These are phyloP conservation scores for Plasmodium knowlesi DNA, from an alignment of 169 alveolate species.

Conservation along the genomic window DNA sequence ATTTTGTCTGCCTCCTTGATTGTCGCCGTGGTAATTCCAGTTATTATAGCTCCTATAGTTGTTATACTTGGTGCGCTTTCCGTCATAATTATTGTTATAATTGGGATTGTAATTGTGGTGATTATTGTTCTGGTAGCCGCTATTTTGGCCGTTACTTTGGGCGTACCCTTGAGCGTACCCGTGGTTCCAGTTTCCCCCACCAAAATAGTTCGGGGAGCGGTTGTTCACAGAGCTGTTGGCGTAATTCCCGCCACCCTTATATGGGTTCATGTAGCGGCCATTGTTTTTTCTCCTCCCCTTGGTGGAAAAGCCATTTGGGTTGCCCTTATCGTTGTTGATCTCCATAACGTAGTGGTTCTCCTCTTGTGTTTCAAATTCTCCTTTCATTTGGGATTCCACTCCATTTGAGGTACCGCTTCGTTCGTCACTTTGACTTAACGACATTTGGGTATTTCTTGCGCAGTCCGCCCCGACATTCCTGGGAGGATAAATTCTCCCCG, in stretches of 20 bases:
- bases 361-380: neutral
- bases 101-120: neutral
- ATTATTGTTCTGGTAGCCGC: neutral
- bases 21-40: neutral
- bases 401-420: neutral
- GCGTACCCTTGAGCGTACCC: neutral
- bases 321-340: neutral
- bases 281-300: conserved; percentile 34
- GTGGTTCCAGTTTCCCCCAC: neutral
- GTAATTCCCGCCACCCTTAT: conserved; percentile 16
- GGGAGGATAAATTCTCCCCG: neutral
- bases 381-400: neutral
- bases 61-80: neutral
- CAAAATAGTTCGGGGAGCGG: neutral
- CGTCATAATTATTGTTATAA: neutral
- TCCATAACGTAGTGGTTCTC: neutral
- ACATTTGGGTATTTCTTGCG: neutral
- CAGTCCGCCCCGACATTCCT: neutral
- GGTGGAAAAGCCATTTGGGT: conserved; percentile 2
- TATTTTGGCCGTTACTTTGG: neutral
- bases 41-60: neutral
- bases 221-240: conserved; percentile 7
- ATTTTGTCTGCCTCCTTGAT: neutral
- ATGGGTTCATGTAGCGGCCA: conserved; percentile 7
- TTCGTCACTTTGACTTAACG: neutral